Evolutionary conservation across 345 rosid species (phyloP), one percentile per base, ranked within the genome.

Genomic region (Eucalyptus shirleyi): DNA sequence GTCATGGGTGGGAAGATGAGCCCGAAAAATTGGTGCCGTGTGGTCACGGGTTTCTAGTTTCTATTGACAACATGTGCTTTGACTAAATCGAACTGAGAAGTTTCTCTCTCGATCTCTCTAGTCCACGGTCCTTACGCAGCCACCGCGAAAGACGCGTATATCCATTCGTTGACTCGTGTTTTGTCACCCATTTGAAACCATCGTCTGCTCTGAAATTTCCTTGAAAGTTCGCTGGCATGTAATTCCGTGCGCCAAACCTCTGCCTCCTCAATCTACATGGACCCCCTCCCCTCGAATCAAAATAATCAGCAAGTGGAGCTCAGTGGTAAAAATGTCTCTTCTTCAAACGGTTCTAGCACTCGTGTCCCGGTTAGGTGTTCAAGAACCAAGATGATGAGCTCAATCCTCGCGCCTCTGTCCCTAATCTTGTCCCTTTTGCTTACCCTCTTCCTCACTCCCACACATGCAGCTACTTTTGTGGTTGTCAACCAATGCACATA

Each of bases 401-500:
- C 21, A n/a, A n/a, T 30, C 77, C 77, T n/a, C 40, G 17, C 21
- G 77, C 40, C 77, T 62, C 4, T n/a, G 40, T 65, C 77, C 69
- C 77, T n/a, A n/a, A 65, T 8, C 77, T 65, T 50, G 53, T 6
- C 88, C 30, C 51, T 16, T 55, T 88, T 88, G 30, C 37, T 30
- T 37, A 86, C 40, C 50, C 69, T 87, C 34, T n/a, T 60, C 59
- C 87, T 62, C 59, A 81, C 88, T 60, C 13, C 88, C 62, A 21
- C 86, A 9, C 19, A 60, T 50, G 92, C 91, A 21, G 90, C 91
- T 50, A 88, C 34, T 55, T 89, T 91, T 15, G 90, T 34, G 18
- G 37, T 90, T 51, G 60, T 26, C 50, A 90, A 92, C 88, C 88
- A 90, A 40, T 92, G 91, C 85, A 42, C 88, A 11, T 90, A 90